Evolutionary conservation across 768 basidiomycete species (phyloP).

Genomic region (Russula virescens): DNA sequence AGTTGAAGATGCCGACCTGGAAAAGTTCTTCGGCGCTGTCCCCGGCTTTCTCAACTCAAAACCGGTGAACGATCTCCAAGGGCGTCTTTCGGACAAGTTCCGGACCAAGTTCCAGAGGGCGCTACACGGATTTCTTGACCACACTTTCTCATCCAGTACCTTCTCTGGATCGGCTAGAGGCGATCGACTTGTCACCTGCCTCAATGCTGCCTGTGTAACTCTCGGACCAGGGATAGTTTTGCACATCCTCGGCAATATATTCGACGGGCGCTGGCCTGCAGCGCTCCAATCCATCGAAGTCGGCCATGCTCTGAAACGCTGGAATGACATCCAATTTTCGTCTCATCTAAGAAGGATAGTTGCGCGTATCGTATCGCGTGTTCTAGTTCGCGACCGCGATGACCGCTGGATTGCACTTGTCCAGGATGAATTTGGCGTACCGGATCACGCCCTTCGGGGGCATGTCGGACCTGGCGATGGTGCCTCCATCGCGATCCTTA

Average conservation of each 20-base stretch:
- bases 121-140: background rate
- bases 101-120: background rate
- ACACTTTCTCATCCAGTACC: background rate
- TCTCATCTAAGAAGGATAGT: background rate
- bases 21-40: background rate
- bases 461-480: constrained; percentile 2
- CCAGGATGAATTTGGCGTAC: background rate
- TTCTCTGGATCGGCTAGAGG: background rate
- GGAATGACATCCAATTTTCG: background rate
- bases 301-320: background rate
- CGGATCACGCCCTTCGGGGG: background rate
- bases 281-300: background rate
- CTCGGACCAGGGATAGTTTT: background rate
- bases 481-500: background rate
- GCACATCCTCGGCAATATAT: background rate
- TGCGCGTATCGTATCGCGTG: background rate
- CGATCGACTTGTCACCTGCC: background rate
- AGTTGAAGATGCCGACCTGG: background rate
- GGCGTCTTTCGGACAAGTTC: background rate
- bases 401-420: background rate
- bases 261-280: background rate
- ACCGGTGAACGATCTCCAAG: background rate
- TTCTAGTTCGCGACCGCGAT: background rate
- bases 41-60: background rate
- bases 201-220: background rate